These are phyloP conservation scores for Ganoderma meredithae DNA, from an alignment of 1,284 basidiomycete genomes.

Conservation along the genomic window DNA sequence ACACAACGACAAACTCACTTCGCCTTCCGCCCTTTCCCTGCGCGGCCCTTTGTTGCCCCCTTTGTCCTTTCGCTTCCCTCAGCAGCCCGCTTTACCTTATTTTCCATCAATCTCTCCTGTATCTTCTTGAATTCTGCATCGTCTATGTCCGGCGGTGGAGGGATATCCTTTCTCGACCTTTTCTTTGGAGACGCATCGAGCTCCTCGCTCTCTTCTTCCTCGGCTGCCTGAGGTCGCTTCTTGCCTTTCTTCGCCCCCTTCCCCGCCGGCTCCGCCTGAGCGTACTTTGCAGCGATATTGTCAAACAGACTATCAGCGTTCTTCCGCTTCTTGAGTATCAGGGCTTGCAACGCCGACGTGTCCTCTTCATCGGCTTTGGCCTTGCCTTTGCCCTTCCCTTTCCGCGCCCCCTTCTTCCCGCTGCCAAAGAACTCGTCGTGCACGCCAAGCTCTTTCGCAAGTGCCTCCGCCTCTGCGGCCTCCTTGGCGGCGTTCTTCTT, in stretches of 20 bases:
- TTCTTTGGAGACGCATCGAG: conserved; percentile 56
- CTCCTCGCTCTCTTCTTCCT: conserved; percentile 44
- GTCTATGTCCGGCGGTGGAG: conserved; percentile 62
- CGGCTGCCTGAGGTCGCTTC: conserved; percentile 48
- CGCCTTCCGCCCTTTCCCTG: conserved; percentile 33
- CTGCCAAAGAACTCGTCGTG: conserved; percentile 95
- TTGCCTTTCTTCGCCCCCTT: conserved; percentile 62
- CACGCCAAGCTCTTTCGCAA: conserved; percentile 89
- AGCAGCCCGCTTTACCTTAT: conserved; percentile 46
- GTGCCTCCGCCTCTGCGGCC: conserved; percentile 84
- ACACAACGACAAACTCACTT: conserved; percentile 23
- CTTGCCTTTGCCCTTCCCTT: conserved; percentile 62
- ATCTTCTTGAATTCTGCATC: conserved; percentile 74
- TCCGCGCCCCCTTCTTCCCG: conserved; percentile 73
- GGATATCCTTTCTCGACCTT: conserved; percentile 50
- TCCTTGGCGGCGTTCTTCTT: conserved; percentile 81
- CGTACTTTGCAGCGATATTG: conserved; percentile 84
- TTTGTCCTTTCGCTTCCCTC: conserved; percentile 39
- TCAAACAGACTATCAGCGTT: conserved; percentile 79
- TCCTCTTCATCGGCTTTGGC: conserved; percentile 58
- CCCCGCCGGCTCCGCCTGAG: conserved; percentile 48
- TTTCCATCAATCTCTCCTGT: conserved; percentile 65
- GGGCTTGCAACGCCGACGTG: conserved; percentile 76
- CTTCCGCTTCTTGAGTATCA: conserved; percentile 84
- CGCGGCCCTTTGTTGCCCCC: conserved; percentile 21